Conservation (phyloP, 179 eudicot species). For the Heliamphora ciliata region DNA sequence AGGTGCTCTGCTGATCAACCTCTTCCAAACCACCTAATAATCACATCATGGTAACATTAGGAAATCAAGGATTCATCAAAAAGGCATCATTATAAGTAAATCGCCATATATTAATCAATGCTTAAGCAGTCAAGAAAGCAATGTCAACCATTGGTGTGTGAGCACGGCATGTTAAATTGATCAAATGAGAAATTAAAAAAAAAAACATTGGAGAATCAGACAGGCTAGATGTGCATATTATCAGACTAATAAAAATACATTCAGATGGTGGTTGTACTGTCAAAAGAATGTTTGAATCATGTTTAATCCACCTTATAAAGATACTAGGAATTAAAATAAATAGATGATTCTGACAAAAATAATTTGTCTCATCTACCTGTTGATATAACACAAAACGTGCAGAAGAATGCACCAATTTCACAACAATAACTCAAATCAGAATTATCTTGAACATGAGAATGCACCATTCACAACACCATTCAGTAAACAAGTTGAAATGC, state of each 20-base stretch:
- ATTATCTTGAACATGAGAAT: too few species aligned
- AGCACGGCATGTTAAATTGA: neutral
- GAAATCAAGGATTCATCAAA: neutral
- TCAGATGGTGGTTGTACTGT: neutral
- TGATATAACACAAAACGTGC: neutral
- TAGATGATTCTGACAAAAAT: neutral
- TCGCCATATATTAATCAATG: neutral
- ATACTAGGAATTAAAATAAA: neutral
- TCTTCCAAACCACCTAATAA: constrained; percentile 44
- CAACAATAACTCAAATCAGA: neutral
- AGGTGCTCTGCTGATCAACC: constrained; percentile 33
- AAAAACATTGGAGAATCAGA: neutral
- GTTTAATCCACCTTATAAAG: neutral
- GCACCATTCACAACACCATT: too few species aligned
- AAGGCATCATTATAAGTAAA: neutral
- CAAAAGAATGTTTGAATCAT: neutral
- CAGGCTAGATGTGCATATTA: neutral
- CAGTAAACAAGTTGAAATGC: neutral
- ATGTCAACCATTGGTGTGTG: neutral
- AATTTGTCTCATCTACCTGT: neutral
- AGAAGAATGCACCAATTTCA: neutral
- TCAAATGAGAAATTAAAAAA: neutral
- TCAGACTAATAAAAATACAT: neutral
- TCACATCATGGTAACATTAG: neutral
- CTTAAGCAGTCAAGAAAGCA: neutral